These are phyloP conservation scores for Calonectria honghensis DNA, from an alignment of 2,329 filamentous ascomycete genomes.

Conservation along the genomic window DNA sequence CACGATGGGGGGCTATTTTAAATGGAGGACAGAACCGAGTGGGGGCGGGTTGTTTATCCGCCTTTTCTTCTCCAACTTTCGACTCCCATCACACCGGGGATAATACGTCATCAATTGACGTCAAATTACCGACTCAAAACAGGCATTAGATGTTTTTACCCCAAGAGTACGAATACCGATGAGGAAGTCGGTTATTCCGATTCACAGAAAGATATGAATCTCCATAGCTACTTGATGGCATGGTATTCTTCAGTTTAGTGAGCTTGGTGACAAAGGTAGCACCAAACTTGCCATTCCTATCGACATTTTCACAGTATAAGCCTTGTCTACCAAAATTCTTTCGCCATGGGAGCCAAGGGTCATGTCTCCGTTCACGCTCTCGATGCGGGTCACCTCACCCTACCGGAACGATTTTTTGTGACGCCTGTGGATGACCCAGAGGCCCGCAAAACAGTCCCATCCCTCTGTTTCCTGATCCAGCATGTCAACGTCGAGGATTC, in stretches of 20 bases:
- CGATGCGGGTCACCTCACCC: conserved; percentile 32
- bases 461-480: conserved; percentile 40
- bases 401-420: conserved; percentile 38
- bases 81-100: background rate
- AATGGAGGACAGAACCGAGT: background rate
- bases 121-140: background rate
- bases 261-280: background rate
- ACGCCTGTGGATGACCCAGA: conserved; percentile 7
- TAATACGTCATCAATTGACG: background rate
- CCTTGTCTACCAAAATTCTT: background rate
- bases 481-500: conserved; percentile 2
- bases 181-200: background rate
- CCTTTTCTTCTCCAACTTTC: background rate
- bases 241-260: background rate
- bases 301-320: background rate
- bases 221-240: background rate
- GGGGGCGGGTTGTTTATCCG: background rate
- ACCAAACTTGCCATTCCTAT: background rate
- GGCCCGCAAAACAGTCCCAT: conserved; percentile 32
- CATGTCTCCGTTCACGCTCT: conserved; percentile 37
- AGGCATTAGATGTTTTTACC: background rate
- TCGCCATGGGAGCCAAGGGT: background rate
- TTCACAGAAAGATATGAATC: background rate
- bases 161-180: background rate
- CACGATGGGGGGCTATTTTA: background rate